phyloP scores from a whole-genome alignment of 441 rosid species.

The Viola pubescens region DNA sequence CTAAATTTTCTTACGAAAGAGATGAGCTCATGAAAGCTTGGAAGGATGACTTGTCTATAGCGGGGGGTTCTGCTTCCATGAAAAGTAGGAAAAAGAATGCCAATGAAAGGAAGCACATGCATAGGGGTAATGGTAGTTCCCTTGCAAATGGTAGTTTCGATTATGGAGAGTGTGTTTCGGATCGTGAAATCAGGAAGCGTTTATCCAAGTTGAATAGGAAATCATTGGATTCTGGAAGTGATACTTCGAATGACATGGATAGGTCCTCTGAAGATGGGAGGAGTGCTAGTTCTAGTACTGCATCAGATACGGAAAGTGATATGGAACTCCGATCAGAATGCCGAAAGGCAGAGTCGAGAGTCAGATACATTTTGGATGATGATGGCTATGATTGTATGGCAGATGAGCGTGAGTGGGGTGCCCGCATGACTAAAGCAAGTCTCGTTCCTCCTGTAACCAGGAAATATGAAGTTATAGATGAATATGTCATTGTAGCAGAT shows the following conservation, averaged over 20 bases:
- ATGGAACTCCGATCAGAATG: constrained; percentile 55
- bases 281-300: constrained; percentile 57
- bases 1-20: constrained; percentile 70
- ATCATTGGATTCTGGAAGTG: constrained; percentile 85
- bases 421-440: constrained; percentile 98
- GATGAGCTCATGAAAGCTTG: constrained; percentile 74
- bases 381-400: constrained; percentile 52
- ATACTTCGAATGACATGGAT: constrained; percentile 83
- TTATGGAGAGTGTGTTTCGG: constrained; percentile 78
- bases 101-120: constrained; percentile 58
- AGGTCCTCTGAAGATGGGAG: constrained; percentile 61
- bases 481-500: constrained; percentile 77
- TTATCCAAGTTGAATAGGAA: constrained; percentile 77
- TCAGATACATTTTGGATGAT: constrained; percentile 48
- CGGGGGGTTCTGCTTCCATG: constrained; percentile 36
- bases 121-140: constrained; percentile 55
- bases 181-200: constrained; percentile 85
- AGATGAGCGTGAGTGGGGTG: constrained; percentile 99
- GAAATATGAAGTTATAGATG: constrained; percentile 89
- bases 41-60: constrained; percentile 59
- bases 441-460: constrained; percentile 99
- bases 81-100: constrained; percentile 61
- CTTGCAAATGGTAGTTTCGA: constrained; percentile 46
- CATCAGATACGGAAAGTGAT: constrained; percentile 90
- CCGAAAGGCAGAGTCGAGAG: constrained; percentile 52